phyloP scores from a whole-genome alignment of 257 asterid genomes.

The Cruciata laevipes region DNA sequence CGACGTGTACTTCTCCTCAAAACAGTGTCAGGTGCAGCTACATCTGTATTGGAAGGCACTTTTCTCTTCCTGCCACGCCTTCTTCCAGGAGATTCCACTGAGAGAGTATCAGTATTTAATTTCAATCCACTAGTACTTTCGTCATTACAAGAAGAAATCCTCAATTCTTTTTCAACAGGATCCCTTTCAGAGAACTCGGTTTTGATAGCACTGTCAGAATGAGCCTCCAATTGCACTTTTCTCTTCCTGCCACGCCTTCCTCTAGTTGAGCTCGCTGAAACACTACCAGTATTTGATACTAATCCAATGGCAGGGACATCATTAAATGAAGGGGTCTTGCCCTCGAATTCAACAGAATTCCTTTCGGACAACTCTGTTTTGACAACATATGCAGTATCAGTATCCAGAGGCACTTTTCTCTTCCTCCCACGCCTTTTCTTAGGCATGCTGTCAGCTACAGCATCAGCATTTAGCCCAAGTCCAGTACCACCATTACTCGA shows the following conservation, averaged over 20 bases:
- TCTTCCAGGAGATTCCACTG: constrained; percentile 29
- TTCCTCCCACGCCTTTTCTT: constrained; percentile 54
- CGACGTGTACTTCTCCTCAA: constrained; percentile 90
- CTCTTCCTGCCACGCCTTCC: constrained; percentile 61
- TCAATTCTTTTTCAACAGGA: constrained; percentile 17
- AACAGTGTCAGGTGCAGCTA: constrained; percentile 43
- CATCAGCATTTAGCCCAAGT: constrained; percentile 27
- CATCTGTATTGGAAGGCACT: constrained; percentile 21
- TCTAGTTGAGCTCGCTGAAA: constrained; percentile 26
- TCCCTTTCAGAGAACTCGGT: constrained; percentile 6
- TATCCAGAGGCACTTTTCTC: constrained; percentile 32
- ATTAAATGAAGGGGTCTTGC: not conserved
- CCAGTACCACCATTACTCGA: constrained; percentile 6
- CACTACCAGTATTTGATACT: constrained; percentile 28
- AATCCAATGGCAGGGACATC: constrained; percentile 14
- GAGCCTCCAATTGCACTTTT: constrained; percentile 24
- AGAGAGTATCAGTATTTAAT: constrained; percentile 24
- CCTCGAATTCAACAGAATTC: constrained; percentile 8
- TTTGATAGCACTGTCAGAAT: constrained; percentile 11
- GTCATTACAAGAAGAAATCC: constrained; percentile 9
- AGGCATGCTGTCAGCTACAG: constrained; percentile 19
- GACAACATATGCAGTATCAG: constrained; percentile 10
- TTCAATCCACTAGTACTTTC: constrained; percentile 18
- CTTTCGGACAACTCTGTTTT: not conserved
- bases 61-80: constrained; percentile 59